Evolutionary conservation across 495 filamentous ascomycete genomes (phyloP).

Genomic region (Neurospora discreta): DNA sequence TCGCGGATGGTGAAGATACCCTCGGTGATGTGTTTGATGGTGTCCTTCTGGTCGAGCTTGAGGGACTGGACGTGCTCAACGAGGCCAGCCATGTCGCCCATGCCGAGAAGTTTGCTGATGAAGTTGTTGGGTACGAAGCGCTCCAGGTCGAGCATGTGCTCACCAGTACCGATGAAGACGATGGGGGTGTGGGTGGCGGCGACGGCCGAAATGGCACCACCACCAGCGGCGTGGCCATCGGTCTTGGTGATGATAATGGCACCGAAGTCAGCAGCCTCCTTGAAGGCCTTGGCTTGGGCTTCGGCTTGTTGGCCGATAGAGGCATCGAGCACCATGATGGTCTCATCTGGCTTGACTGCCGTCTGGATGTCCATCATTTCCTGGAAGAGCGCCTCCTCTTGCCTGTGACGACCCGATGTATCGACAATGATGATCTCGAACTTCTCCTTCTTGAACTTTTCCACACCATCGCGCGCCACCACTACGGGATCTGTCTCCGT

Average conservation of each 20-base stretch:
- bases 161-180: slow-evolving; percentile 93
- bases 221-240: slow-evolving; percentile 87
- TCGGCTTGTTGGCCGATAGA: slow-evolving; percentile 95
- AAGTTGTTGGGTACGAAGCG: slow-evolving; percentile 86
- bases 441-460: slow-evolving; percentile 97
- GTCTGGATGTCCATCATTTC: slow-evolving; percentile 97
- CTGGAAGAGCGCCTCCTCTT: slow-evolving; percentile 84
- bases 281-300: slow-evolving; percentile 90
- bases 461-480: slow-evolving; percentile 87
- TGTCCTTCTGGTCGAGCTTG: slow-evolving; percentile 95
- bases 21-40: slow-evolving; percentile 95
- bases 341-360: slow-evolving; percentile 89
- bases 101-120: slow-evolving; percentile 81
- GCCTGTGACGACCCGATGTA: slow-evolving; percentile 85
- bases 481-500: slow-evolving; percentile 93
- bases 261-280: slow-evolving; percentile 93
- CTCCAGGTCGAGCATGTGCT: slow-evolving; percentile 93
- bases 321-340: slow-evolving; percentile 94
- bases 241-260: slow-evolving; percentile 99
- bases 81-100: slow-evolving; percentile 93
- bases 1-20: slow-evolving; percentile 94
- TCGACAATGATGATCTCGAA: slow-evolving; percentile 99
- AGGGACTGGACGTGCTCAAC: slow-evolving; percentile 96
- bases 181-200: slow-evolving; percentile 95
- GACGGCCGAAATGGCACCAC: slow-evolving; percentile 96